These are phyloP conservation scores for Penicillium sp. DNA, from an alignment of 2,329 filamentous ascomycete species.

Conservation along the genomic window DNA sequence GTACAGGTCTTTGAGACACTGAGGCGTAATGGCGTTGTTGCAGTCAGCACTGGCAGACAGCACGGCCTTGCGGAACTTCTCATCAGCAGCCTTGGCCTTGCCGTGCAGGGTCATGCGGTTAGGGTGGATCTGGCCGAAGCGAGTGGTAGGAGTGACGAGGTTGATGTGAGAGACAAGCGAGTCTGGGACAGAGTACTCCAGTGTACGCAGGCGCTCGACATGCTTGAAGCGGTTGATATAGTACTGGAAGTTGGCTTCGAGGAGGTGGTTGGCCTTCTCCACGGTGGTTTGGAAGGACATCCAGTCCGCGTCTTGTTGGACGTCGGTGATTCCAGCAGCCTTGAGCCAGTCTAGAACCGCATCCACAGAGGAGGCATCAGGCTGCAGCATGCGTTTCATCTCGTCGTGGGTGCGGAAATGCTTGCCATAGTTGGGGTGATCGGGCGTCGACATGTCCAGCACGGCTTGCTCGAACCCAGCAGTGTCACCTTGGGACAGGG, in stretches of 20 bases:
- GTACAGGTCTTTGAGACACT: conserved; percentile 53
- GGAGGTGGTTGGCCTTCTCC: conserved; percentile 38
- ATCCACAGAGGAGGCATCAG: conserved; percentile 42
- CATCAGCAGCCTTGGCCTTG: conserved; percentile 24
- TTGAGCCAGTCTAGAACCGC: conserved; percentile 52
- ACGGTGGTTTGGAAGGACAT: conserved; percentile 42
- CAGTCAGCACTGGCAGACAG: conserved; percentile 36
- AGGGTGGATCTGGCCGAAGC: conserved; percentile 41
- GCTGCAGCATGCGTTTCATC: conserved; percentile 53
- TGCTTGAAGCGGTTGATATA: conserved; percentile 34
- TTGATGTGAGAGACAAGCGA: conserved; percentile 40
- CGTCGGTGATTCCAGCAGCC: conserved; percentile 40
- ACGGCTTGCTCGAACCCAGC: conserved; percentile 50
- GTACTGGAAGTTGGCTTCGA: conserved; percentile 45
- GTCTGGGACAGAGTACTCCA: conserved; percentile 44
- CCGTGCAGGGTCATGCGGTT: conserved; percentile 30
- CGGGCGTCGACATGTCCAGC: conserved; percentile 54
- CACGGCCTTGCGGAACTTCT: conserved; percentile 22
- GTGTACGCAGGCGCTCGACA: conserved; percentile 40
- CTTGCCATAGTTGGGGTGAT: conserved; percentile 51
- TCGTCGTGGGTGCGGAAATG: conserved; percentile 52
- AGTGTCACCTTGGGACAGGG: conserved; percentile 38
- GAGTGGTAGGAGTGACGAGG: conserved; percentile 46
- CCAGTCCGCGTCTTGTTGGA: conserved; percentile 42
- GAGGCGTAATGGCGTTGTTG: conserved; percentile 48